A percentile compares a stretch with the other conserved stretches of the same genome.
Evolutionary conservation across 192 early-diverging fungal genomes (phyloP).

Genomic region (Rhizophagus prolifer): DNA sequence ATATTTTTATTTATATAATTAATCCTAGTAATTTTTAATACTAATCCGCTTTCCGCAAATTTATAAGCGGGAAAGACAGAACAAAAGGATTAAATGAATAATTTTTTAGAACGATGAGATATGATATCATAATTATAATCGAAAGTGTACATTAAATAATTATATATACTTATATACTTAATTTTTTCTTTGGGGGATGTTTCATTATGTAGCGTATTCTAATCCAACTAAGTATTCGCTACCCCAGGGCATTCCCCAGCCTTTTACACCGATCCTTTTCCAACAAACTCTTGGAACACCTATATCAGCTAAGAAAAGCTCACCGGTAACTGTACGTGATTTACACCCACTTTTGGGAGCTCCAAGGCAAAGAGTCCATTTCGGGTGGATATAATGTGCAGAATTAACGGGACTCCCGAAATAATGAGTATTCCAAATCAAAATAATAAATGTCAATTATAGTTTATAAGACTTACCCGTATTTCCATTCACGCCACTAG

Average conservation of each 20-base stretch:
- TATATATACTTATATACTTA: background rate
- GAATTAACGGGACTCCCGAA: conserved; percentile 50
- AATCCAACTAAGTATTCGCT: conserved; percentile 57
- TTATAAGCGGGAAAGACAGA: too few species aligned
- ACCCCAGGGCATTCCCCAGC: conserved; percentile 59
- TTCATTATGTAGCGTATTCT: conserved; percentile 37
- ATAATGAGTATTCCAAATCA: background rate
- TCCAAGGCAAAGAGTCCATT: conserved; percentile 78
- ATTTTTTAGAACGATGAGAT: background rate
- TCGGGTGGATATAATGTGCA: conserved; percentile 58
- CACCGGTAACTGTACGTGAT: conserved; percentile 59
- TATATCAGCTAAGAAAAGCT: conserved; percentile 76
- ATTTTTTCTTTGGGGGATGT: background rate
- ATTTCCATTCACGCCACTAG: conserved; percentile 62
- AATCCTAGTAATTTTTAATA: too few species aligned
- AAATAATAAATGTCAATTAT: background rate
- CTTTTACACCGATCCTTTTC: conserved; percentile 54
- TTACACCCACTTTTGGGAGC: conserved; percentile 67
- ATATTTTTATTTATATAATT: too few species aligned
- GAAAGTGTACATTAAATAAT: background rate
- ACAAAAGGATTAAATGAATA: background rate
- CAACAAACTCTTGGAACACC: conserved; percentile 66
- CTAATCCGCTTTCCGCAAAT: too few species aligned
- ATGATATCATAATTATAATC: background rate
- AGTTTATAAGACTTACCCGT: conserved; percentile 40